These are phyloP conservation scores for Monilinia aucupariae DNA, from an alignment of 2,329 filamentous ascomycete species.

Conservation along the genomic window DNA sequence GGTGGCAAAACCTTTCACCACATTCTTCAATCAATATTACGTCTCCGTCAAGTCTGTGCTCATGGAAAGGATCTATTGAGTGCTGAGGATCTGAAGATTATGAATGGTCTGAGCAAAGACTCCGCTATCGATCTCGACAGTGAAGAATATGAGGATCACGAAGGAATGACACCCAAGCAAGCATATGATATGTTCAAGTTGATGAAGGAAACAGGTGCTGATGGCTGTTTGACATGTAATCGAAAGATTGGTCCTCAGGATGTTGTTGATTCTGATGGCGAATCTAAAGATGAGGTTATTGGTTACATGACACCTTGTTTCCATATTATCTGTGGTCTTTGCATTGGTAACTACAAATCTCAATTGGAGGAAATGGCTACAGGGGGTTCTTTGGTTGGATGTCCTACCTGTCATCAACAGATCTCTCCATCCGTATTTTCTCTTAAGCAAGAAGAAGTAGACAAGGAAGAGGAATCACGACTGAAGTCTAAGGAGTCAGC, in stretches of 20 bases:
- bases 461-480: conserved; percentile 30
- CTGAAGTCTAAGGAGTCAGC: conserved; percentile 31
- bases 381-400: conserved; percentile 46
- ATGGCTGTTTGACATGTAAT: conserved; percentile 66
- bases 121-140: conserved; percentile 88
- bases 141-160: conserved; percentile 51
- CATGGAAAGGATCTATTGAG: conserved; percentile 89
- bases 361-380: conserved; percentile 42
- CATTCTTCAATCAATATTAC: conserved; percentile 84
- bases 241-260: conserved; percentile 56
- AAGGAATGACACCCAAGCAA: conserved; percentile 59
- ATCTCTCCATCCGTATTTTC: conserved; percentile 61
- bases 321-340: conserved; percentile 75
- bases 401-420: conserved; percentile 61
- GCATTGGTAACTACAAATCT: conserved; percentile 57
- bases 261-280: conserved; percentile 52
- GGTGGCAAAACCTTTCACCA: conserved; percentile 89
- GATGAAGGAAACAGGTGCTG: conserved; percentile 74
- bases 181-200: conserved; percentile 82
- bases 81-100: conserved; percentile 72
- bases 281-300: conserved; percentile 55
- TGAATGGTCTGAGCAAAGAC: conserved; percentile 75
- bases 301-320: conserved; percentile 83
- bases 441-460: conserved; percentile 48
- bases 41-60: conserved; percentile 83